Evolutionary conservation across 2,329 filamentous ascomycete genomes (phyloP), one percentile per base, ranked within the genome.

Genomic region (Beauveria caledonica): DNA sequence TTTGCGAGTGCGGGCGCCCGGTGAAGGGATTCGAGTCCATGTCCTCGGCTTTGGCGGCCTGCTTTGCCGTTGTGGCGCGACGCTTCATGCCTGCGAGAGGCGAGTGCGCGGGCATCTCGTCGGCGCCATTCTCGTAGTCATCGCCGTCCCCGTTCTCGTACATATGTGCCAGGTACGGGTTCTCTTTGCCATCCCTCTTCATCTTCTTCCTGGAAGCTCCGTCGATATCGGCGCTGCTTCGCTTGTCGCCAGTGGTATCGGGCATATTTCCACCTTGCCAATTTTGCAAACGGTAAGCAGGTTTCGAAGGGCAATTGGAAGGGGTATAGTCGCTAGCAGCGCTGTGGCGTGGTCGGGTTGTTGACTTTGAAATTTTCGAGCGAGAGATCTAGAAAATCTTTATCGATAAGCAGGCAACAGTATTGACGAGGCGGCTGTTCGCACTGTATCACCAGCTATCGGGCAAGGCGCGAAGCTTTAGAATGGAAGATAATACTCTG

Each of bases 141-240:
- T 73, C 77, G 71, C 70, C 71, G 49, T 74, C 70, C 39, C 69
- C 68, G 63, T 82, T 76, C 64, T 87, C 81, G 74, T 93, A 86
- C 85, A 89, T 88, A 75, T 99, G 94, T 60, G 92, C 90, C 64
- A 99, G 85, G 78, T 99, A 97, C 1, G 90, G 90, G 72, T 97
- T 97, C 71, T 82, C 71, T 64, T 73, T 74, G 19, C 69, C 66
- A 58, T 68, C 71, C 33, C 65, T 64, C 42, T 70, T 69, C 15
- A 66, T 65, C 67, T 73, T 78, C 66, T 79, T 78, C 63, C 74
- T 72, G 36, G 67, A 73, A 51, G 68, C 59, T 25, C 75, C 75
- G 55, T 78, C 77, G 52, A 69, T 67, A 62, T 80, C 78, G 56
- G 74, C 71, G 65, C 74, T 79, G 56, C 71, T 70, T 64, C 79